A percentile compares a stretch with the other conserved stretches of the same genome.
Evolutionary conservation across 768 basidiomycete genomes (phyloP).

Genomic region (Hygrocybe coccinea): DNA sequence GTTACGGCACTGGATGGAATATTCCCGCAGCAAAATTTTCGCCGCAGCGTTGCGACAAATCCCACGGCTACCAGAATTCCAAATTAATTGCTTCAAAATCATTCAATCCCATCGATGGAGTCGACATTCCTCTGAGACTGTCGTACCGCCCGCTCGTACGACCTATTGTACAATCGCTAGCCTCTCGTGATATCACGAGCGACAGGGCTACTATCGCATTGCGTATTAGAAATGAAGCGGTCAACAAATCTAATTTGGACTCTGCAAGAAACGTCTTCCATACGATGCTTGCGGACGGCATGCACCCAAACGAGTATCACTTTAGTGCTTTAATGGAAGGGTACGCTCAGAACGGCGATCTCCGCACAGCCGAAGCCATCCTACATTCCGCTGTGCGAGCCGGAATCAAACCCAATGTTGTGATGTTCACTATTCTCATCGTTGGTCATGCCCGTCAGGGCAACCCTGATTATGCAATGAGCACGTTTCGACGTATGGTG

Average conservation of each 20-base stretch:
- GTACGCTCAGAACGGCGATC: constrained; percentile 56
- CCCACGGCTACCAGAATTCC: constrained; percentile 14
- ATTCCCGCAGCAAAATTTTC: constrained; percentile 37
- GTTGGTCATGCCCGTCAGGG: constrained; percentile 61
- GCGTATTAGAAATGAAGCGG: constrained; percentile 59
- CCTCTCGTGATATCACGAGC: constrained; percentile 43
- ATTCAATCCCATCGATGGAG: constrained; percentile 50
- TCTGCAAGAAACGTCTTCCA: constrained; percentile 53
- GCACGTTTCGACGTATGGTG: constrained; percentile 60
- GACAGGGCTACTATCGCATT: constrained; percentile 56
- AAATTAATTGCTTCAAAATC: constrained; percentile 23
- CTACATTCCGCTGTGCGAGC: constrained; percentile 48
- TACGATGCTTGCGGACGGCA: constrained; percentile 58
- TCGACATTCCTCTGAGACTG: constrained; percentile 32
- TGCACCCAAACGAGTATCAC: constrained; percentile 70
- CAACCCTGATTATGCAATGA: constrained; percentile 48
- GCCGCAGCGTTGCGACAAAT: constrained; percentile 18
- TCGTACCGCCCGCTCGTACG: constrained; percentile 31
- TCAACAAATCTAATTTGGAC: constrained; percentile 46
- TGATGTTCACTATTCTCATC: constrained; percentile 77
- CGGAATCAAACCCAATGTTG: constrained; percentile 53
- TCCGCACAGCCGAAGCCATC: constrained; percentile 49
- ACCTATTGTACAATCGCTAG: constrained; percentile 45
- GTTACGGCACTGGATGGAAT: constrained; percentile 46
- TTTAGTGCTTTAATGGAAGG: constrained; percentile 73